A percentile compares a stretch with the other conserved stretches of the same genome.
Conservation (phyloP, 345 rosid genomes). For the Anacardium occidentale region DNA sequence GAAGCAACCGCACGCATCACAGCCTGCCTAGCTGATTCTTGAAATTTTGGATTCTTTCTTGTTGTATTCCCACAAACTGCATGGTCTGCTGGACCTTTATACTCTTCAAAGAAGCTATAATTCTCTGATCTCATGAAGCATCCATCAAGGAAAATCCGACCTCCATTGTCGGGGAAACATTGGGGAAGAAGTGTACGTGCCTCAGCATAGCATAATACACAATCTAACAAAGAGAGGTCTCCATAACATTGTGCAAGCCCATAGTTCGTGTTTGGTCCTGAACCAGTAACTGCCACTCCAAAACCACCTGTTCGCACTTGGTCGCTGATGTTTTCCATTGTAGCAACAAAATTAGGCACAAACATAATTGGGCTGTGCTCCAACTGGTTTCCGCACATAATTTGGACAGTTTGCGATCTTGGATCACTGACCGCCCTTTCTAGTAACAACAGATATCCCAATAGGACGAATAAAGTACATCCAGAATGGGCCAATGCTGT, state of each 20-base stretch:
- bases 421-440: constrained; percentile 48
- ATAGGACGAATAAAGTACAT: constrained; percentile 15
- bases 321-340: constrained; percentile 80
- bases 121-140: constrained; percentile 94
- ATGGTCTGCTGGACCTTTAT: constrained; percentile 53
- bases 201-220: constrained; percentile 88
- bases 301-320: constrained; percentile 59
- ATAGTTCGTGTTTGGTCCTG: constrained; percentile 67
- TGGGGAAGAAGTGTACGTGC: constrained; percentile 83
- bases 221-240: constrained; percentile 73
- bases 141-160: constrained; percentile 81
- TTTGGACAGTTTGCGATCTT: constrained; percentile 45
- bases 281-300: constrained; percentile 60
- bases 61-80: constrained; percentile 67
- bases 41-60: constrained; percentile 37
- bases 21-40: constrained; percentile 49
- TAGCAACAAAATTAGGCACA: constrained; percentile 70
- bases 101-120: constrained; percentile 73
- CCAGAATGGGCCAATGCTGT: not conserved
- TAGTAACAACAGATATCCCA: constrained; percentile 15
- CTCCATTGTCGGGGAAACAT: constrained; percentile 80
- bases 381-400: constrained; percentile 40
- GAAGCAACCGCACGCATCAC: constrained; percentile 37
- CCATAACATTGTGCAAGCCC: constrained; percentile 92
- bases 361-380: constrained; percentile 63